Conservation (phyloP, 768 basidiomycete genomes). For the Leucocoprinus sp. region DNA sequence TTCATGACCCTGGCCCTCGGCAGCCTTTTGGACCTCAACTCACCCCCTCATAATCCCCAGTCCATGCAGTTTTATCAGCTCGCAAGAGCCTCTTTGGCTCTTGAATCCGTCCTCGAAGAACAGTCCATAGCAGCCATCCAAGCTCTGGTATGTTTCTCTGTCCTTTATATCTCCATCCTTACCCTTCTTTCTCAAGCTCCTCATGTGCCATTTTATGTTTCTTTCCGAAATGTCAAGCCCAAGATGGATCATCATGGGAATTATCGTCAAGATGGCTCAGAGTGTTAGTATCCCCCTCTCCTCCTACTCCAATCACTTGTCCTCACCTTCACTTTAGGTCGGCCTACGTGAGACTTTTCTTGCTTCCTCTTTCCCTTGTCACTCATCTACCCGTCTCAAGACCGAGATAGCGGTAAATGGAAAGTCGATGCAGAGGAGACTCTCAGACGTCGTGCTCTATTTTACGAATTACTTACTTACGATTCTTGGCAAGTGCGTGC, state of each 20-base stretch:
- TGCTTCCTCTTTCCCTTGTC: background rate
- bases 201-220: conserved; percentile 51
- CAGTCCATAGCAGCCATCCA: conserved; percentile 58
- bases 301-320: conserved; percentile 18
- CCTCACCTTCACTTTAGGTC: conserved; percentile 30
- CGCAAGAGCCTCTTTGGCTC: conserved; percentile 46
- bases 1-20: conserved; percentile 62
- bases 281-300: conserved; percentile 36
- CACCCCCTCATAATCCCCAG: conserved; percentile 43
- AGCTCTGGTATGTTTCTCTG: conserved; percentile 41
- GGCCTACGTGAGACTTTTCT: conserved; percentile 51
- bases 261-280: conserved; percentile 62
- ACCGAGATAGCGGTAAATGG: conserved; percentile 64
- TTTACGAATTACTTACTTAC: conserved; percentile 61
- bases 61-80: conserved; percentile 55
- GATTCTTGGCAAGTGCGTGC: conserved; percentile 60
- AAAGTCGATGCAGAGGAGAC: conserved; percentile 49
- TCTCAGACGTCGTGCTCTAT: conserved; percentile 46
- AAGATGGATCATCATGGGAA: conserved; percentile 64
- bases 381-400: conserved; percentile 27
- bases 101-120: conserved; percentile 59
- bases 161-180: conserved; percentile 4
- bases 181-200: conserved; percentile 30
- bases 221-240: conserved; percentile 45
- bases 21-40: conserved; percentile 50